A percentile compares a stretch with the other conserved stretches of the same genome.
Conservation (phyloP, 768 basidiomycete genomes). For the Dioszegia hungarica region DNA sequence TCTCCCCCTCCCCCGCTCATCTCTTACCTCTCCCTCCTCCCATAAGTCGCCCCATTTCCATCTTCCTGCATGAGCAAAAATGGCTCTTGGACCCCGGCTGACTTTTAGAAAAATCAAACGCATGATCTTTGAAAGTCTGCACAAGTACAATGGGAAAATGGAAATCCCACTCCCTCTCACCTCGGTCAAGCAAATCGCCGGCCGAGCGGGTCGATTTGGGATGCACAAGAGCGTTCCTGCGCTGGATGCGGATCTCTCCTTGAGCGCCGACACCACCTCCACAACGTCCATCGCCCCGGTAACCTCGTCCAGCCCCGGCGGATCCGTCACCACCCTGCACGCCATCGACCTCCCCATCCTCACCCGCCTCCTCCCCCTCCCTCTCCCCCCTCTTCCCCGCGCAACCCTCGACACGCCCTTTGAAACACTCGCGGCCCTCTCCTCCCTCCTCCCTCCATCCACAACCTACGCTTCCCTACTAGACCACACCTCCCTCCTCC, state of each 20-base stretch:
- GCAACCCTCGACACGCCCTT: conserved; percentile 54
- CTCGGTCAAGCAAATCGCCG: conserved; percentile 88
- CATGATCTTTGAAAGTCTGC: conserved; percentile 67
- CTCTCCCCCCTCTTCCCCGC: conserved; percentile 55
- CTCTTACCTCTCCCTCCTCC: too few relatives aligned
- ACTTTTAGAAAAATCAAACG: conserved; percentile 77
- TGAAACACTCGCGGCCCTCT: conserved; percentile 32
- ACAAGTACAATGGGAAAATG: conserved; percentile 61
- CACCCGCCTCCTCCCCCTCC: conserved; percentile 55
- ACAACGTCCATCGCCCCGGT: conserved; percentile 16
- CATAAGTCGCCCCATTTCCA: too few relatives aligned
- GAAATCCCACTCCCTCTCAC: conserved; percentile 59
- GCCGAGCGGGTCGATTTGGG: conserved; percentile 86
- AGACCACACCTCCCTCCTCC: conserved; percentile 37
- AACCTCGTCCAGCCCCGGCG: too few relatives aligned
- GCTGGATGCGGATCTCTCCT: not conserved
- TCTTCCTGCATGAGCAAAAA: too few relatives aligned
- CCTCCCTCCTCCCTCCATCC: conserved; percentile 44
- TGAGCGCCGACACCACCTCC: conserved; percentile 22
- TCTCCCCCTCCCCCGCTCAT: too few relatives aligned
- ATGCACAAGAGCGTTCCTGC: conserved; percentile 27
- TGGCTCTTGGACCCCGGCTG: too few relatives aligned
- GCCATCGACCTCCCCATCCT: conserved; percentile 62
- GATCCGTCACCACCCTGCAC: conserved; percentile 69
- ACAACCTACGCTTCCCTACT: conserved; percentile 49